phyloP scores from a whole-genome alignment of 1,284 basidiomycete species.

The Mycena sp. region DNA sequence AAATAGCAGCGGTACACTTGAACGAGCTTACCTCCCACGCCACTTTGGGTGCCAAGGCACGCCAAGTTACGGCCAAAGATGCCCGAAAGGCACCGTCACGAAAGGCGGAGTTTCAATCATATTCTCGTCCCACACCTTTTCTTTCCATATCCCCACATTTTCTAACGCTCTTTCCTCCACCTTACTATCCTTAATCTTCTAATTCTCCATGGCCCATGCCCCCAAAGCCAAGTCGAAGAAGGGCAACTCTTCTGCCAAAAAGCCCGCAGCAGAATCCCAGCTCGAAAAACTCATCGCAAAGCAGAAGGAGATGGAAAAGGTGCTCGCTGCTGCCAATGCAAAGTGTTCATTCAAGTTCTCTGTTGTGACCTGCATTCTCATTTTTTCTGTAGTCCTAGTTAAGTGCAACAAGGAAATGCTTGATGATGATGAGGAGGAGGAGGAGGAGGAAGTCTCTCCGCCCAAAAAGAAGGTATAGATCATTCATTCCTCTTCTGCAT shows the following conservation, averaged over 20 bases:
- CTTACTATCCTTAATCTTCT: background rate
- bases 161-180: too few relatives aligned
- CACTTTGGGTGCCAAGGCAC: too few relatives aligned
- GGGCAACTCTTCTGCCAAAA: background rate
- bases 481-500: background rate
- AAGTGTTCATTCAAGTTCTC: background rate
- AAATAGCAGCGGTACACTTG: too few relatives aligned
- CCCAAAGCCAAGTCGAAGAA: background rate
- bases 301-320: background rate
- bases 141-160: too few relatives aligned
- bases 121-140: too few relatives aligned
- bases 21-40: too few relatives aligned
- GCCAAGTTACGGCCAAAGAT: too few relatives aligned
- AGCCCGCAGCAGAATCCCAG: background rate
- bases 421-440: background rate
- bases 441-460: too few relatives aligned
- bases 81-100: too few relatives aligned
- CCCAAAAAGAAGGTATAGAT: background rate
- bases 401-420: slow-evolving; percentile 6
- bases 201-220: background rate
- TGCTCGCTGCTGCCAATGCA: background rate
- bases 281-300: slow-evolving; percentile 1
- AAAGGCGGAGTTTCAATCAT: too few relatives aligned
- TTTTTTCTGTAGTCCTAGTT: background rate
- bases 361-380: background rate